Evolutionary conservation across 805 yeast genomes (phyloP).

Genomic region (Cyberlindnera maclurae): DNA sequence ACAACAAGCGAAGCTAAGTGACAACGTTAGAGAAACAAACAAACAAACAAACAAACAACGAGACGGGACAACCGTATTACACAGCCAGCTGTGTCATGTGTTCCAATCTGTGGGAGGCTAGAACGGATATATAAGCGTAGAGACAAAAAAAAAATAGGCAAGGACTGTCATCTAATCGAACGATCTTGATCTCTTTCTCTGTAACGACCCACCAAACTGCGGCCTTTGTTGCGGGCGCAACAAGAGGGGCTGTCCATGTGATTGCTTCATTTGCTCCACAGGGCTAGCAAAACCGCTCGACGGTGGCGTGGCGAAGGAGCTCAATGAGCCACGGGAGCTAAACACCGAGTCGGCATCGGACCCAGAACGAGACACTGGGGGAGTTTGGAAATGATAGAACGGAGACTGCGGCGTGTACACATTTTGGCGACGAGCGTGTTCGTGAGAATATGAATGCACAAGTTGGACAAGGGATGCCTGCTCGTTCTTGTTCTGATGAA

Average conservation of each 20-base stretch:
- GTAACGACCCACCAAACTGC: neutral
- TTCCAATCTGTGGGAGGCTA: neutral
- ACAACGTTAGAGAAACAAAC: neutral
- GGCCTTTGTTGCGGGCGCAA: neutral
- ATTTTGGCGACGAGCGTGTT: slow-evolving; percentile 11
- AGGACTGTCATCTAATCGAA: neutral
- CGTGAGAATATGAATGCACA: slow-evolving; percentile 21
- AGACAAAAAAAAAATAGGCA: neutral
- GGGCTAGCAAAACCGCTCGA: slow-evolving; percentile 16
- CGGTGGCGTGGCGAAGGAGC: slow-evolving; percentile 16
- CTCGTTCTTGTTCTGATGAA: slow-evolving; percentile 28
- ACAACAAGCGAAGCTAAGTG: neutral
- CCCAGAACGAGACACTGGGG: slow-evolving; percentile 15
- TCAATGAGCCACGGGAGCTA: slow-evolving; percentile 13
- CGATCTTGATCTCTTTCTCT: slow-evolving; percentile 1
- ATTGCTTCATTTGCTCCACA: slow-evolving; percentile 5
- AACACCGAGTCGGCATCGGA: slow-evolving; percentile 10
- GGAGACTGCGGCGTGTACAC: slow-evolving; percentile 19
- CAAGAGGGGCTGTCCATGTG: neutral
- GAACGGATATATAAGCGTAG: neutral
- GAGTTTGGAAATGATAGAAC: slow-evolving; percentile 7
- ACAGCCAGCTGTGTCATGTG: slow-evolving; percentile 1
- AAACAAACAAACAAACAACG: neutral
- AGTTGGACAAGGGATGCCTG: slow-evolving; percentile 8
- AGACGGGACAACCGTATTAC: neutral